A percentile compares a stretch with the other conserved stretches of the same genome.
phyloP scores from a whole-genome alignment of 2,329 filamentous ascomycete species.

The Penicillium sp. region DNA sequence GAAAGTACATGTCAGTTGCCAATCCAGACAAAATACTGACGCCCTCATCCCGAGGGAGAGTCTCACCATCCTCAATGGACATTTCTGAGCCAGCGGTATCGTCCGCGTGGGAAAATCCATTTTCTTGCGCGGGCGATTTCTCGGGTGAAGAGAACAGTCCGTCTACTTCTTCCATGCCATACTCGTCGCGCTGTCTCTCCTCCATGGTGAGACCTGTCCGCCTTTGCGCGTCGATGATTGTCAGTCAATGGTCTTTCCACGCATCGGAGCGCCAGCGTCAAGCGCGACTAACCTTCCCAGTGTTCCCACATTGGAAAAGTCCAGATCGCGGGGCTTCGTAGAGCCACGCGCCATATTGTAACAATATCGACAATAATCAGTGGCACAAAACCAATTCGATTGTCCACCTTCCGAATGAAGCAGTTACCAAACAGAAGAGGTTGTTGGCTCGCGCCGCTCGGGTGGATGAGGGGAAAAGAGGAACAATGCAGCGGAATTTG shows the following conservation, averaged over 20 bases:
- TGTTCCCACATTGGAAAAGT: slow-evolving; percentile 45
- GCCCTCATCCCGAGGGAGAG: background rate
- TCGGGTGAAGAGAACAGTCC: slow-evolving; percentile 83
- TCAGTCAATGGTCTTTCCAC: slow-evolving; percentile 9
- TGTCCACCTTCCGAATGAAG: background rate
- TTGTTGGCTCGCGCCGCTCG: background rate
- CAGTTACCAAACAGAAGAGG: background rate
- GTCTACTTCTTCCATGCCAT: slow-evolving; percentile 85
- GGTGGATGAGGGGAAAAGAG: slow-evolving; percentile 13
- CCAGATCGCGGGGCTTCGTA: slow-evolving; percentile 41
- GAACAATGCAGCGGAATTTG: slow-evolving; percentile 20
- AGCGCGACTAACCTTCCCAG: slow-evolving; percentile 38
- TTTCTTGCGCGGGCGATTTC: slow-evolving; percentile 46
- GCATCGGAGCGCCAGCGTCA: slow-evolving; percentile 4
- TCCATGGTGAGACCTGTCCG: slow-evolving; percentile 82
- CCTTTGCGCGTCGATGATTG: slow-evolving; percentile 43
- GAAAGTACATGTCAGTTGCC: slow-evolving; percentile 7
- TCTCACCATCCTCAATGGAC: slow-evolving; percentile 58
- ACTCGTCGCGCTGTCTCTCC: slow-evolving; percentile 78
- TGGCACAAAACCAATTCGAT: background rate
- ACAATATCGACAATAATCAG: background rate
- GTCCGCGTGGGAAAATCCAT: slow-evolving; percentile 25
- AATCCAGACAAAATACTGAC: background rate
- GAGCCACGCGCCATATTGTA: slow-evolving; percentile 36
- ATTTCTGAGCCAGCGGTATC: slow-evolving; percentile 52